Percentiles rank a stretch among this genome's conserved stretches.
phyloP scores from a whole-genome alignment of 805 yeast species.

The Saturnispora sekii region DNA sequence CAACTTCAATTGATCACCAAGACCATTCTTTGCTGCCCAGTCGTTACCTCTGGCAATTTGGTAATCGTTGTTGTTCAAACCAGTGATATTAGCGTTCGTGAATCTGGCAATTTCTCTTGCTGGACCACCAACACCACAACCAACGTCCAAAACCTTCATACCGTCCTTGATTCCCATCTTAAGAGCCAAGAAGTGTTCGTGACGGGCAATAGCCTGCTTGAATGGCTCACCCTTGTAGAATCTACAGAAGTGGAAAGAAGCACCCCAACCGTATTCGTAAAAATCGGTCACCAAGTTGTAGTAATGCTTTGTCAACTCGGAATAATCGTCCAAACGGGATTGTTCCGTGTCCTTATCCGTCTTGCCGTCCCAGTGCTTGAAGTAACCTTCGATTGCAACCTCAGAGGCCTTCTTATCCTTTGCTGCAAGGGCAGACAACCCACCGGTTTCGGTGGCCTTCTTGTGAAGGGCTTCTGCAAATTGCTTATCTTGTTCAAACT shows the following conservation, averaged over 20 bases:
- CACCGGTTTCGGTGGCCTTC: slow-evolving; percentile 52
- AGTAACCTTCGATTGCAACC: slow-evolving; percentile 80
- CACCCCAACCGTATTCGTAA: slow-evolving; percentile 99
- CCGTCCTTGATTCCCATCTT: slow-evolving; percentile 71
- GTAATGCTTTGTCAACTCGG: slow-evolving; percentile 87
- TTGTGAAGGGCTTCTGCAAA: slow-evolving; percentile 89
- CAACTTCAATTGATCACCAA: slow-evolving; percentile 67
- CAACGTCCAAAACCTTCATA: slow-evolving; percentile 91
- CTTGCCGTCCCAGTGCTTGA: slow-evolving; percentile 96
- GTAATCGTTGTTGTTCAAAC: slow-evolving; percentile 94
- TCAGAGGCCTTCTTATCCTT: slow-evolving; percentile 74
- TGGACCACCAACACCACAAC: slow-evolving; percentile 99
- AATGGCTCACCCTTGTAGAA: slow-evolving; percentile 91
- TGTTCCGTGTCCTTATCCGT: slow-evolving; percentile 63
- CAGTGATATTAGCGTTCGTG: slow-evolving; percentile 78
- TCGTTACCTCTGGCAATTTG: slow-evolving; percentile 85
- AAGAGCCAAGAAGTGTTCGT: slow-evolving; percentile 88
- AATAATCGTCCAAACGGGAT: slow-evolving; percentile 71
- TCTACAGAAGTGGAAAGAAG: slow-evolving; percentile 94
- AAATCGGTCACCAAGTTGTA: slow-evolving; percentile 96
- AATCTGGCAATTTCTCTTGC: slow-evolving; percentile 93
- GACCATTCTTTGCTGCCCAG: slow-evolving; percentile 57
- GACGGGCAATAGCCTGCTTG: slow-evolving; percentile 91
- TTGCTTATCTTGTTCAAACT: slow-evolving; percentile 49
- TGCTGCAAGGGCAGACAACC: slow-evolving; percentile 64